Evolutionary conservation across 2,329 filamentous ascomycete species (phyloP), one percentile per base, ranked within the genome.

Genomic region (Orbilia javanica): DNA sequence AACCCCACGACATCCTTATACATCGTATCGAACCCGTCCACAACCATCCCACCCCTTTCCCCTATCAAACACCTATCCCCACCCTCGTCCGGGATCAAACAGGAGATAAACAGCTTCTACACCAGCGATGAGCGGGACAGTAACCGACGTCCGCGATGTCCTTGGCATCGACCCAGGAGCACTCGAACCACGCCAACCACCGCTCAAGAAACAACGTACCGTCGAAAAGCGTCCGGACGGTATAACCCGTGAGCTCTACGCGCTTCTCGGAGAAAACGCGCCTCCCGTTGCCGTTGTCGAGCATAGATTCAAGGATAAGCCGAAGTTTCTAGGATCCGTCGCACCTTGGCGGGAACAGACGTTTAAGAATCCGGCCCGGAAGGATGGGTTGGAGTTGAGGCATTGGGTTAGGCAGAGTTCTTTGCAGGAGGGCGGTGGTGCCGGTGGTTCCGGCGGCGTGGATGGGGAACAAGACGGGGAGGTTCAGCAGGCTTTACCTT

Each of bases 311-410:
- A 82, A 82, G 25, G 81, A 81, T 57, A 81, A 80, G 22, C 81
- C 81, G 6, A 79, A 78, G 52, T 82, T 81, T 74, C 79, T 81
- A 65, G 81, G 81, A 10, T 81, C 81, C 31, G 80, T 81, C 10
- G 81, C 81, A 42, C 74, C 81, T 27, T 82, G 81, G 81, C 42
- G 57, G 34, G 64, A 74, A 50, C 62, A 73, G 27, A 62, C 36
- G 0, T 97, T 97, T 83, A 88, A 85, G 39, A 97, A 97, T 83
- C 90, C 90, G 68, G 94, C 92, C 18, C 90, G 94, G 79, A 85
- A 86, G 44, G 93, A 96, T 82, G 87, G 87, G 15, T 86, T 97
- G 25, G 85, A 92, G 3, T 84, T 97, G 79, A 88, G 88, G 80
- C 94, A 97, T 85, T 97, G 94, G 94, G 89, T 90, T 83, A 87